Conservation (phyloP, 768 basidiomycete species). For the Crucibulum laeve region DNA sequence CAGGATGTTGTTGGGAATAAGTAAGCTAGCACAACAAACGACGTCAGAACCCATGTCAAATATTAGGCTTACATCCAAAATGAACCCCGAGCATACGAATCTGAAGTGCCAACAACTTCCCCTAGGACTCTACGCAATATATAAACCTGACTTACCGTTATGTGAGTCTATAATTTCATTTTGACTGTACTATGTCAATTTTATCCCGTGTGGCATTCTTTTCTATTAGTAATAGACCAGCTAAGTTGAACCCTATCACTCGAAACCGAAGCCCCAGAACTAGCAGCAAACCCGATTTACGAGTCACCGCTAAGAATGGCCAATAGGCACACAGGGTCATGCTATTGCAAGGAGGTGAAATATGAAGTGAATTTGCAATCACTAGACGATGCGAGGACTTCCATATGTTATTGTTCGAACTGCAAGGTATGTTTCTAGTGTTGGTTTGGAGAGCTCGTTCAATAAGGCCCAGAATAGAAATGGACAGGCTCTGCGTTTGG, state of each 20-base stretch:
- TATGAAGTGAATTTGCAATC: slow-evolving; percentile 8
- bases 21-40: too few species aligned
- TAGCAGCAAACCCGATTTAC: not conserved
- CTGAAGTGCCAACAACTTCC: too few species aligned
- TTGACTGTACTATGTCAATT: too few species aligned
- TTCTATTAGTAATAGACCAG: too few species aligned
- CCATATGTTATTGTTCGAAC: slow-evolving; percentile 13
- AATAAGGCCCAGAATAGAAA: slow-evolving; percentile 6
- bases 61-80: too few species aligned
- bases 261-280: not conserved
- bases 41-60: too few species aligned
- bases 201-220: too few species aligned
- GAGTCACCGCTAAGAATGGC: not conserved
- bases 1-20: too few species aligned
- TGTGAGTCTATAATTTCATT: too few species aligned
- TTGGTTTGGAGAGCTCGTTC: not conserved
- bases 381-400: slow-evolving; percentile 11
- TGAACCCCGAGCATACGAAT: too few species aligned
- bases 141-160: too few species aligned
- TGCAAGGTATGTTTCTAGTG: slow-evolving; percentile 10
- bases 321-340: slow-evolving; percentile 7
- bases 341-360: slow-evolving; percentile 10
- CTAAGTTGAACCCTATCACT: not conserved
- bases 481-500: slow-evolving; percentile 15
- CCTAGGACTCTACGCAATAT: too few species aligned